Base-by-base conservation (phyloP, 257 asterid species). In the Przewalskia tangutica region DNA sequence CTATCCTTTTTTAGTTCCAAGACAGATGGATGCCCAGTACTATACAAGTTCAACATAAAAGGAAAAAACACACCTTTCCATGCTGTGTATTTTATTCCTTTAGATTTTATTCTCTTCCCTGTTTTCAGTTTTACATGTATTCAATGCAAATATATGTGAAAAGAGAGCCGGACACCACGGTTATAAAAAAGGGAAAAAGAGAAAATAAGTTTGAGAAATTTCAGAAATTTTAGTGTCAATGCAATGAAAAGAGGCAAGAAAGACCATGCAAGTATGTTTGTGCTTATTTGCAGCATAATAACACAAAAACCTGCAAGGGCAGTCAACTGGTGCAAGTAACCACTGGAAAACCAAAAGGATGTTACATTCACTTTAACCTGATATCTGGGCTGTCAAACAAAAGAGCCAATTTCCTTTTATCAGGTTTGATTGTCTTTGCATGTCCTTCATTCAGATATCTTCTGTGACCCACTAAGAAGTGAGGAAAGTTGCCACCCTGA, bases 401-500 rank as follows among this genome's bases (percentile, higher is more conserved):
- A 38, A 93, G 92, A 77, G 91, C 98, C 82, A 95, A 81, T 92
- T 90, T 95, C 86, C 98, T 88, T 90, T 96, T 96, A 84, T 96
- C 99, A 0, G 99, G 99, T 64, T 91, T 96, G 65, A 96, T 91
- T 11, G 99, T 91, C 85, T 87, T 92, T 63, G 97, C 89, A 68
- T 94, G 99, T 34, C 99, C 99, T 86, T 88, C 98, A 55, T 91
- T 85, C 17, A 94, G 86, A 85, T 96, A 96, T 40, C 98, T 97
- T 81, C 99, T 87, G 84, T 96, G 99, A 48, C 99, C 99, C 55
- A 92, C 93, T 95, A 94, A 88, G 93, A 96, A 96, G 90, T 96
- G 99, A 42, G 99, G 99, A 68, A 96, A 96, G 82, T 96, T 96
- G 84, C 98, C 99, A 32, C 99, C 99, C 38, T 96, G 99, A 23